Percentiles rank a stretch among this genome's conserved stretches.
Conservation (phyloP, 345 rosid genomes). For the Euclidium syriacum region DNA sequence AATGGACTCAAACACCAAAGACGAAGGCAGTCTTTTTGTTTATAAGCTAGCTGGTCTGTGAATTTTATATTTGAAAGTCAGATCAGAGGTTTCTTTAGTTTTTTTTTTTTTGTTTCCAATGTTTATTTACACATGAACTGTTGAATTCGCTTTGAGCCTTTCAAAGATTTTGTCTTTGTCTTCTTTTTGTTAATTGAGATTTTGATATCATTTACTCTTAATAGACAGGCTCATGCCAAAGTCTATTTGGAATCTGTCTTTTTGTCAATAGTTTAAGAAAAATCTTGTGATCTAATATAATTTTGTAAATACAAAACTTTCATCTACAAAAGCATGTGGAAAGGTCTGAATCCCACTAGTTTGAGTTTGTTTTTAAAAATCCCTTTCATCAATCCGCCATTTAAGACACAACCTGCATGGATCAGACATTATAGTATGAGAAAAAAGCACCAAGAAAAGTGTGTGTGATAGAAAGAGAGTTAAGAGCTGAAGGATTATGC, state of each 20-base stretch:
- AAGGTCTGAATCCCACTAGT: neutral
- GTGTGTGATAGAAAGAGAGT: neutral
- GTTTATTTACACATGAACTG: slow-evolving; percentile 1
- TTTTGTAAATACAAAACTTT: slow-evolving; percentile 1
- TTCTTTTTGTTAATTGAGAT: slow-evolving; percentile 9
- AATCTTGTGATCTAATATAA: slow-evolving; percentile 31
- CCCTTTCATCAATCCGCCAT: neutral
- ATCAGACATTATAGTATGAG: slow-evolving; percentile 13
- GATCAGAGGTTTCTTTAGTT: neutral
- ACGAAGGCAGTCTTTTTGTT: neutral
- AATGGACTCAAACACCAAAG: neutral
- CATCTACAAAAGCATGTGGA: slow-evolving; percentile 6
- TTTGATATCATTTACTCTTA: slow-evolving; percentile 6
- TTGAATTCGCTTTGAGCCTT: neutral
- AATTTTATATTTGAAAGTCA: slow-evolving; percentile 3
- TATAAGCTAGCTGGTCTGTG: slow-evolving; percentile 12
- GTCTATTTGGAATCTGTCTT: neutral
- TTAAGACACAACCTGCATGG: slow-evolving; percentile 26
- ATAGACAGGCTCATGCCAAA: neutral
- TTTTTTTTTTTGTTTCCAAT: neutral
- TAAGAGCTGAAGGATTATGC: slow-evolving; percentile 27
- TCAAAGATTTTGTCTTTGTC: neutral
- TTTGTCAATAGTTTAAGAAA: slow-evolving; percentile 2
- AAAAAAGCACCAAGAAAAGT: neutral
- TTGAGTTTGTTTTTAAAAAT: no score